These are phyloP conservation scores for Monascus ruber DNA, from an alignment of 2,329 filamentous ascomycete species.

Conservation along the genomic window DNA sequence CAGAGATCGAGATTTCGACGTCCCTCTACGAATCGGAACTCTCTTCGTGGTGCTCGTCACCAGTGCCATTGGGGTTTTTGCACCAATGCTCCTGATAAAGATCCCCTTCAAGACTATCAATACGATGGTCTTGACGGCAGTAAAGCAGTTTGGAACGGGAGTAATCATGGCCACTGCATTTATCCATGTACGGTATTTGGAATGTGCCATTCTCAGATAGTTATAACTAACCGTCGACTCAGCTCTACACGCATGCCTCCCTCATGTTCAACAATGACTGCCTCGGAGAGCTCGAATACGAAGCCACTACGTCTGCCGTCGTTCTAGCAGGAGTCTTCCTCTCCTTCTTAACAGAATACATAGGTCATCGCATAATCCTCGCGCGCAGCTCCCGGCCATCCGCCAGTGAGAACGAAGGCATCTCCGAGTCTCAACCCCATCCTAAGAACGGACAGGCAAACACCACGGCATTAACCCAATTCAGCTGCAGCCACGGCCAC, in stretches of 20 bases:
- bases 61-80: conserved; percentile 57
- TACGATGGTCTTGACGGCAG: conserved; percentile 44
- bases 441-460: conserved; percentile 5
- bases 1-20: conserved; percentile 50
- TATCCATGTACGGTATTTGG: conserved; percentile 21
- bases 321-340: conserved; percentile 64
- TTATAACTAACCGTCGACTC: conserved; percentile 1
- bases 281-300: conserved; percentile 54
- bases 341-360: conserved; percentile 60
- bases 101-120: conserved; percentile 43
- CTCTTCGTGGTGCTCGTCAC: conserved; percentile 61
- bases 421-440: background rate
- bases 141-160: conserved; percentile 49
- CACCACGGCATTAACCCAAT: no score
- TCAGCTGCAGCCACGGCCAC: conserved; percentile 23
- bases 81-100: conserved; percentile 52
- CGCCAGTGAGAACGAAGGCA: conserved; percentile 1
- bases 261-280: conserved; percentile 65
- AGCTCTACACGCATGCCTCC: conserved; percentile 61
- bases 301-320: conserved; percentile 58
- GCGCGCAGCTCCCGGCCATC: conserved; percentile 11
- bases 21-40: conserved; percentile 57
- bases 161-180: conserved; percentile 30
- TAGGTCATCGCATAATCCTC: conserved; percentile 48
- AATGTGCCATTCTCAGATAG: background rate